These are phyloP conservation scores for Saturnispora halmiae DNA, from an alignment of 805 yeast genomes.

Conservation along the genomic window DNA sequence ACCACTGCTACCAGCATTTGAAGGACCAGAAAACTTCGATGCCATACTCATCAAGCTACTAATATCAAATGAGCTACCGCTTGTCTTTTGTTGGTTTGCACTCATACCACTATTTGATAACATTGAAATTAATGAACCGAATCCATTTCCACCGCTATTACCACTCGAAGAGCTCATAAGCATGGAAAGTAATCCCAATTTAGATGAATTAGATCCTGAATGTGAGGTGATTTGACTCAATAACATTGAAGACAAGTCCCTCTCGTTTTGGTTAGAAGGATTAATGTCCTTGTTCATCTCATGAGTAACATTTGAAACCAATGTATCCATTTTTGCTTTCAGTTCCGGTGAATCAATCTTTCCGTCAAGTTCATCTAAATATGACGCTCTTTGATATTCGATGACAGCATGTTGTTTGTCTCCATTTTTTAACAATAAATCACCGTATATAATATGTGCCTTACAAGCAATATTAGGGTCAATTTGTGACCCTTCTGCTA, in stretches of 20 bases:
- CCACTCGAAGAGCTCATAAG: constrained; percentile 1
- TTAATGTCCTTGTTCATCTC: constrained; percentile 20
- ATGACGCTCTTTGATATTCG: constrained; percentile 24
- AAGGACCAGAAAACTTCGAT: constrained; percentile 7
- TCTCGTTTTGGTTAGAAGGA: constrained; percentile 21
- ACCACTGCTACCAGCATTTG: constrained; percentile 1
- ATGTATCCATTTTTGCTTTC: constrained; percentile 21
- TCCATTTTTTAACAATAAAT: constrained; percentile 20
- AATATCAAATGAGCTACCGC: constrained; percentile 26
- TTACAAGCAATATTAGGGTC: constrained; percentile 24
- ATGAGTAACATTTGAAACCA: constrained; percentile 18
- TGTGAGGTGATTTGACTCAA: constrained; percentile 23
- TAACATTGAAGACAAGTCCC: constrained; percentile 23
- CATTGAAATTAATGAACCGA: constrained; percentile 21
- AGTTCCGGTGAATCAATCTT: constrained; percentile 26
- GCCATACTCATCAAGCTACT: constrained; percentile 16
- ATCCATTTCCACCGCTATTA: constrained; percentile 15
- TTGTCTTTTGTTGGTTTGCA: constrained; percentile 16
- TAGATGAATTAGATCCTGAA: constrained; percentile 21
- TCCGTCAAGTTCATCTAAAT: constrained; percentile 28
- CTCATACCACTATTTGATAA: constrained; percentile 22
- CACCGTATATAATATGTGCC: constrained; percentile 28
- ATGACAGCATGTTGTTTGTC: constrained; percentile 21
- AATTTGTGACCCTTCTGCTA: constrained; percentile 17
- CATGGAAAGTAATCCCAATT: constrained; percentile 22